These are phyloP conservation scores for Exsudoporus floridanus DNA, from an alignment of 1,284 basidiomycete genomes.

Conservation along the genomic window DNA sequence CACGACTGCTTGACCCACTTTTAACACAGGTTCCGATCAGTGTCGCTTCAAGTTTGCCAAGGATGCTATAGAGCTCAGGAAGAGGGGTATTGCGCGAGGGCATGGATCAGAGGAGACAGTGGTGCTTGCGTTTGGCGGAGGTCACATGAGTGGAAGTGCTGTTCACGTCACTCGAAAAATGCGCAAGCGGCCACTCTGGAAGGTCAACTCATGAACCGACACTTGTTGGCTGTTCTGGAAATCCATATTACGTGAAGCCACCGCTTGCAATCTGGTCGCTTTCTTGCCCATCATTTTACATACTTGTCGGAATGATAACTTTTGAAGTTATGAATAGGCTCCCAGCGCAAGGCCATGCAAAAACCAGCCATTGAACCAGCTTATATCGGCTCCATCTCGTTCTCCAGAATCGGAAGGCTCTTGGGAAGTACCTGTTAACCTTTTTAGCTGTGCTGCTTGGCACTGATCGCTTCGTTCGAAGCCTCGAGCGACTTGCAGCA, in stretches of 20 bases:
- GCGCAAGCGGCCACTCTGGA: constrained; percentile 81
- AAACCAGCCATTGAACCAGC: background rate
- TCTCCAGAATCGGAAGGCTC: constrained; percentile 13
- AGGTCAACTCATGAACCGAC: constrained; percentile 63
- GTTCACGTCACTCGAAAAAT: constrained; percentile 85
- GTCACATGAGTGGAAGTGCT: constrained; percentile 64
- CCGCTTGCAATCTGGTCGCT: constrained; percentile 16
- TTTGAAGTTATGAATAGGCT: constrained; percentile 1
- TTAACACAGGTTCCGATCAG: constrained; percentile 67
- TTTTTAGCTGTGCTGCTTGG: constrained; percentile 29
- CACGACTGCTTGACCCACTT: constrained; percentile 15
- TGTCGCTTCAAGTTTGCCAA: constrained; percentile 87
- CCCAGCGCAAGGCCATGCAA: constrained; percentile 4
- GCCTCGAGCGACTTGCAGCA: constrained; percentile 6
- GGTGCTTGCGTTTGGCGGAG: constrained; percentile 79
- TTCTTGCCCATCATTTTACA: constrained; percentile 23
- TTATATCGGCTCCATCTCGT: background rate
- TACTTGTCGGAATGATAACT: constrained; percentile 19
- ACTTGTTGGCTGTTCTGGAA: constrained; percentile 14
- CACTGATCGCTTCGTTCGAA: constrained; percentile 25
- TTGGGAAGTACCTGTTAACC: constrained; percentile 30
- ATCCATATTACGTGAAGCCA: constrained; percentile 31
- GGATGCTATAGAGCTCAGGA: constrained; percentile 79
- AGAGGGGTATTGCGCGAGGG: constrained; percentile 61
- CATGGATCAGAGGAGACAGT: constrained; percentile 76